phyloP scores from a whole-genome alignment of 1,139 yeast species.

The Torulaspora globosa region DNA sequence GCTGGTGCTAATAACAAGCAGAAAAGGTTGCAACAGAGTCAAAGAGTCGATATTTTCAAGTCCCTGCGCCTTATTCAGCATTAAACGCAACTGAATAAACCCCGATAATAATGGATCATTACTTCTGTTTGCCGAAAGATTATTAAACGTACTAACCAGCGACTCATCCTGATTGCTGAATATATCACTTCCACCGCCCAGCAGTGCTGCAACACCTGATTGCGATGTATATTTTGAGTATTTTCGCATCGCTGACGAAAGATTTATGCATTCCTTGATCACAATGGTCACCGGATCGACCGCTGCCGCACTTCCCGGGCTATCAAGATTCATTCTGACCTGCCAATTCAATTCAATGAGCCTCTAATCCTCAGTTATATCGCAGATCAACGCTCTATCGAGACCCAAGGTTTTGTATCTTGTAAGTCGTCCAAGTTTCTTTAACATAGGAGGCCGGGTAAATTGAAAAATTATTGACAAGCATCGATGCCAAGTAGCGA shows the following conservation, averaged over 20 bases:
- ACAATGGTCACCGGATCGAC: slow-evolving; percentile 80
- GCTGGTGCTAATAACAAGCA: slow-evolving; percentile 80
- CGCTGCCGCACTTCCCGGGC: slow-evolving; percentile 22
- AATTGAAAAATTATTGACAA: neutral
- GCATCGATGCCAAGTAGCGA: neutral
- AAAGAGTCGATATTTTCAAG: slow-evolving; percentile 62
- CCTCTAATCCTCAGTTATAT: neutral
- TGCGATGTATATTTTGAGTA: slow-evolving; percentile 69
- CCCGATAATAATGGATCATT: slow-evolving; percentile 73
- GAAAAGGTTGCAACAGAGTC: slow-evolving; percentile 78
- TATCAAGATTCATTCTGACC: slow-evolving; percentile 3
- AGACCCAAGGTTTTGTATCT: neutral
- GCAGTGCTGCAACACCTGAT: slow-evolving; percentile 83
- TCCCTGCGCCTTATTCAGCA: slow-evolving; percentile 54
- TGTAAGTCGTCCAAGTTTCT: neutral
- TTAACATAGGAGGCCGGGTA: neutral
- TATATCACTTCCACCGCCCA: slow-evolving; percentile 52
- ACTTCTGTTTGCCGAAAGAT: slow-evolving; percentile 27
- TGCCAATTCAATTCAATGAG: slow-evolving; percentile 2
- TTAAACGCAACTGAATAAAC: slow-evolving; percentile 71
- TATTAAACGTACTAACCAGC: slow-evolving; percentile 27
- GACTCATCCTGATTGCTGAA: slow-evolving; percentile 43
- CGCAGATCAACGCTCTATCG: neutral
- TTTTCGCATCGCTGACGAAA: slow-evolving; percentile 90
- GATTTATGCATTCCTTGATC: slow-evolving; percentile 80